These are phyloP conservation scores for Colletotrichum navitas DNA, from an alignment of 2,329 filamentous ascomycete species.

Conservation along the genomic window DNA sequence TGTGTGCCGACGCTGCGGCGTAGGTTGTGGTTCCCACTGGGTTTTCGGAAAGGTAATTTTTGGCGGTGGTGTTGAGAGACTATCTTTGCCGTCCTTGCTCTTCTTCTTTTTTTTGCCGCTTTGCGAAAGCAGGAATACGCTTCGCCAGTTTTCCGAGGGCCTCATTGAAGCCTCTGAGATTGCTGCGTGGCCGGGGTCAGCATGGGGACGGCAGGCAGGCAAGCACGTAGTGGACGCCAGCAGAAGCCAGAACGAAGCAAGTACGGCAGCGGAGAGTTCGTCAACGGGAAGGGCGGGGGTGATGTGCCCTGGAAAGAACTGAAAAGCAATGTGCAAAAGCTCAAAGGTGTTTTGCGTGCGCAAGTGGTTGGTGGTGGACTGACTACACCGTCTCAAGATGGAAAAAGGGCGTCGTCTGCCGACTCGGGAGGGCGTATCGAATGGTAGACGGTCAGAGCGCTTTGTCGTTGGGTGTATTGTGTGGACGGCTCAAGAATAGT, in stretches of 20 bases:
- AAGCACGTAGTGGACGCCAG: slow-evolving; percentile 9
- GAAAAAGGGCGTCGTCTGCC: slow-evolving; percentile 23
- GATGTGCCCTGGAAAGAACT: background rate
- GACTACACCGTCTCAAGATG: slow-evolving; percentile 28
- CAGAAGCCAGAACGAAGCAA: slow-evolving; percentile 1
- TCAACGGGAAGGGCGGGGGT: background rate
- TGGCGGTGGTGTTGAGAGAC: slow-evolving; percentile 18
- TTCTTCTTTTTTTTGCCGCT: slow-evolving; percentile 40
- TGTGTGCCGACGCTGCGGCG: slow-evolving; percentile 29
- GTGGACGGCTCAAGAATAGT: background rate
- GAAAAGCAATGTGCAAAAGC: slow-evolving; percentile 6
- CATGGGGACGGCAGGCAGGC: slow-evolving; percentile 23
- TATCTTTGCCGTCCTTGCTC: slow-evolving; percentile 24
- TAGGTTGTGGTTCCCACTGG: slow-evolving; percentile 10
- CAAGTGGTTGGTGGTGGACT: slow-evolving; percentile 28
- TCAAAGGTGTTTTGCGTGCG: slow-evolving; percentile 6
- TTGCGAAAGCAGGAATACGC: slow-evolving; percentile 37
- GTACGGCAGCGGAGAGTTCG: background rate
- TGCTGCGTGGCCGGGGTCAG: slow-evolving; percentile 26
- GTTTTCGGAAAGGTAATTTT: slow-evolving; percentile 19
- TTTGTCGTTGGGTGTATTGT: background rate
- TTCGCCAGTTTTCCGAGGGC: slow-evolving; percentile 38
- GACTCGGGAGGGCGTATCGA: slow-evolving; percentile 19
- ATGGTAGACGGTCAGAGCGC: slow-evolving; percentile 17
- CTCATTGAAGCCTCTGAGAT: slow-evolving; percentile 30